A percentile compares a stretch with the other conserved stretches of the same genome.
Evolutionary conservation across 2,329 filamentous ascomycete genomes (phyloP).

Genomic region (Botrytis deweyae): DNA sequence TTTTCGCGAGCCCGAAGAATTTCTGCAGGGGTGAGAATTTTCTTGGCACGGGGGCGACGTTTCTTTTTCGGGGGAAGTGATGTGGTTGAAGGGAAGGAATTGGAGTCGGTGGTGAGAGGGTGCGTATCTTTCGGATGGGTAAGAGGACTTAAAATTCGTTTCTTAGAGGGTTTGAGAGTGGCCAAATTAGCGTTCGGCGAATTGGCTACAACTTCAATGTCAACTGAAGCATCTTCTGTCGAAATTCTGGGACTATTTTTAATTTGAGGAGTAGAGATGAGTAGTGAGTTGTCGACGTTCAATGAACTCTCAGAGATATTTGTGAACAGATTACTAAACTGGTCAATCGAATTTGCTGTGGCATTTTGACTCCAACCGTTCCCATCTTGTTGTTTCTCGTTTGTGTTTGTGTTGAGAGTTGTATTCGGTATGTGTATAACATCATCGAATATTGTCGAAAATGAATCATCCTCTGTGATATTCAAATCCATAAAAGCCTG

Average conservation of each 20-base stretch:
- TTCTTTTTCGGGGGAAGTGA: neutral
- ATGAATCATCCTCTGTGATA: neutral
- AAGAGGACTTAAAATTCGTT: neutral
- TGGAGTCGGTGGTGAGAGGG: neutral
- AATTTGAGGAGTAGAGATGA: neutral
- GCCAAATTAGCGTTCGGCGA: neutral
- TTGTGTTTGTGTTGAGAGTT: neutral
- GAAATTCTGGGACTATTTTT: neutral
- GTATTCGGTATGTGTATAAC: neutral
- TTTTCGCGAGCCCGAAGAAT: neutral
- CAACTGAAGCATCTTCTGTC: neutral
- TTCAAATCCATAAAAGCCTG: conserved; percentile 1
- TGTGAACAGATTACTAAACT: neutral
- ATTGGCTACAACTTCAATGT: neutral
- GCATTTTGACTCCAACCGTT: no score
- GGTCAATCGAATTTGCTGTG: no score
- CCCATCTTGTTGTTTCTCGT: neutral
- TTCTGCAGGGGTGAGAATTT: neutral
- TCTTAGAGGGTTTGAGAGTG: neutral
- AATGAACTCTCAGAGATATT: neutral
- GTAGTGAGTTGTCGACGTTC: neutral
- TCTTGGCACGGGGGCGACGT: conserved; percentile 6
- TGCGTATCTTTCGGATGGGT: neutral
- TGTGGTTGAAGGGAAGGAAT: neutral
- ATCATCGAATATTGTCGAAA: conserved; percentile 1